Evolutionary conservation across 495 filamentous ascomycete genomes (phyloP).

Genomic region (Amniculicola lignicola): DNA sequence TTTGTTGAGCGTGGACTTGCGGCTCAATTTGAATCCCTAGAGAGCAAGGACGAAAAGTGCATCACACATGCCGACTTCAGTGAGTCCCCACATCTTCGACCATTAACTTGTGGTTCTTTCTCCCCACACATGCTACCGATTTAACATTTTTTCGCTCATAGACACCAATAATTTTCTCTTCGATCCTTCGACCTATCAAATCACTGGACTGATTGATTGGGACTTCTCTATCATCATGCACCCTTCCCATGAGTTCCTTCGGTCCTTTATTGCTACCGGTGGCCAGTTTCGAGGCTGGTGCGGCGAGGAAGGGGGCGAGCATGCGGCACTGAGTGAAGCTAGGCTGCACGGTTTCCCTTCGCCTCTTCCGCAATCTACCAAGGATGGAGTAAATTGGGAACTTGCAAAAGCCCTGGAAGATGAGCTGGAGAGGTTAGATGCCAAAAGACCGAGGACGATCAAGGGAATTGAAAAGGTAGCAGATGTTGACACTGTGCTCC

Average conservation of each 20-base stretch:
- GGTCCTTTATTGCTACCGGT: slow-evolving; percentile 34
- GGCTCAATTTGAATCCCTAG: slow-evolving; percentile 31
- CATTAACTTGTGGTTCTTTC: not conserved
- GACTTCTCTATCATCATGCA: slow-evolving; percentile 36
- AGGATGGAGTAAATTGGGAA: slow-evolving; percentile 37
- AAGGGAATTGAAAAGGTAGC: slow-evolving; percentile 38
- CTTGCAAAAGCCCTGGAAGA: slow-evolving; percentile 36
- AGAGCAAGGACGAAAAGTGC: not conserved
- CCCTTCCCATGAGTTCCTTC: slow-evolving; percentile 38
- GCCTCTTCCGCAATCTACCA: slow-evolving; percentile 23
- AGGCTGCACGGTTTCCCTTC: slow-evolving; percentile 38
- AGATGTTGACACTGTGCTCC: slow-evolving; percentile 37
- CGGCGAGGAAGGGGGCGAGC: slow-evolving; percentile 25
- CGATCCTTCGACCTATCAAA: slow-evolving; percentile 31
- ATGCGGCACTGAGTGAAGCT: slow-evolving; percentile 27
- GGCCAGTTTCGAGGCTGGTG: slow-evolving; percentile 31
- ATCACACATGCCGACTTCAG: slow-evolving; percentile 9
- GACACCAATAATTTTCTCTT: slow-evolving; percentile 33
- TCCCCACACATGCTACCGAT: not conserved
- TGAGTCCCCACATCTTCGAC: not conserved
- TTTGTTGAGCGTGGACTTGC: slow-evolving; percentile 36
- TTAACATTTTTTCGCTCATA: too few species aligned
- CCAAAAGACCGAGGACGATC: slow-evolving; percentile 38
- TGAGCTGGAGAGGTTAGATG: slow-evolving; percentile 16
- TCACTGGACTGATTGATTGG: slow-evolving; percentile 38